Evolutionary conservation across 2,329 filamentous ascomycete genomes (phyloP), one percentile per base, ranked within the genome.

Genomic region (Penicillium capsulatum): DNA sequence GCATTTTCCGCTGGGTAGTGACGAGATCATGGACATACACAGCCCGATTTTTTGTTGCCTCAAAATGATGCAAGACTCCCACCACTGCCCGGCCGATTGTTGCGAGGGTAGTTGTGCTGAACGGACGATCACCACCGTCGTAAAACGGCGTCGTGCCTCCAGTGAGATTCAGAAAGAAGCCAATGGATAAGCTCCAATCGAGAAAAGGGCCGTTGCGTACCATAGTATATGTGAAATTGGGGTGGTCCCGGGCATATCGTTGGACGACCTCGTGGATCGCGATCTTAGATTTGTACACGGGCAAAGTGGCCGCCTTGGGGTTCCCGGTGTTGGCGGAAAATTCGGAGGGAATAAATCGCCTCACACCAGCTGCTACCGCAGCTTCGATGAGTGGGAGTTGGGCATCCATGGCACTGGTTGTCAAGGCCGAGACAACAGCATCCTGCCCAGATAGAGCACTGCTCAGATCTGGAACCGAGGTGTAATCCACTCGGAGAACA

Each of bases 81-180:
- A 32, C 33, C 3, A 45, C 34, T 3, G 29, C 31, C n/a, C 31
- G 8, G 3, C 34, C 48, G 16, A 46, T 32, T 8, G 29, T 45
- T 10, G 40, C 11, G 3, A 48, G 20, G 11, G 33, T 48, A 9
- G 48, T 46, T 1, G 36, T 38, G 13, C 39, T 44, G 22, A 51
- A 44, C 2, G 38, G 38, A 2, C 33, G 31, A 8, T 42, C 43
- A 3, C 48, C 48, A 5, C 42, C 42, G 60, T 51, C 56, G 13
- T 42, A 42, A 3, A 38, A n/a, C 1, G 20, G 7, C 2, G 38
- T 16, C 3, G 11, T 20, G 5, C 19, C 17, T 13, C 66, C 62
- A 1, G 67, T 45, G 1, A 44, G 16, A 43, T 75, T 64, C 2
- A 77, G 36, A 4, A 77, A 36, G 49, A 80, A 73, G 3, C 62